Evolutionary conservation across 202 grass and related monocot species (phyloP).

Genomic region (Musa balbisiana): DNA sequence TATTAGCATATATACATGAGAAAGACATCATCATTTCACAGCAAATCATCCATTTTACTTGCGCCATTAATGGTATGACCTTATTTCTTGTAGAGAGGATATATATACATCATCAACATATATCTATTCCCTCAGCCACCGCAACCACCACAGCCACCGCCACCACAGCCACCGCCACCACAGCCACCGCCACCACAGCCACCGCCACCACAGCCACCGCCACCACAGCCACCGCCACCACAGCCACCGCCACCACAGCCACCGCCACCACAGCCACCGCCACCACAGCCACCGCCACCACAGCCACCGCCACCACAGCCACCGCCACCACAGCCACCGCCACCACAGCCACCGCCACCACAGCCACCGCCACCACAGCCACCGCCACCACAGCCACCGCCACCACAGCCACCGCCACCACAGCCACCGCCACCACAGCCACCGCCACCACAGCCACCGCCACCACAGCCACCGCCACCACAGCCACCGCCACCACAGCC

Average conservation of each 20-base stretch:
- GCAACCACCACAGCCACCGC: neutral
- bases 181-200: neutral
- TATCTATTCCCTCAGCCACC: no score
- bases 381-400: constrained; percentile 11
- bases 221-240: neutral
- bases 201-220: neutral
- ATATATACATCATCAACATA: no score
- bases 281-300: neutral
- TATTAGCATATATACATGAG: no score
- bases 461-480: constrained; percentile 9
- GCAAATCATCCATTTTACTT: no score
- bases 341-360: constrained; percentile 11
- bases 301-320: constrained; percentile 6
- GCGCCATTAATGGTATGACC: no score
- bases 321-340: neutral
- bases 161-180: constrained; percentile 9
- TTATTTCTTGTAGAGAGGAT: no score
- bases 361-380: neutral
- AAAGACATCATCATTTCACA: no score
- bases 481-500: neutral
- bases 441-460: neutral
- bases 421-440: neutral
- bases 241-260: neutral
- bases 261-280: constrained; percentile 12
- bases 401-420: neutral